Evolutionary conservation across 1,284 basidiomycete genomes (phyloP).

Genomic region (Abortiporus biennis): DNA sequence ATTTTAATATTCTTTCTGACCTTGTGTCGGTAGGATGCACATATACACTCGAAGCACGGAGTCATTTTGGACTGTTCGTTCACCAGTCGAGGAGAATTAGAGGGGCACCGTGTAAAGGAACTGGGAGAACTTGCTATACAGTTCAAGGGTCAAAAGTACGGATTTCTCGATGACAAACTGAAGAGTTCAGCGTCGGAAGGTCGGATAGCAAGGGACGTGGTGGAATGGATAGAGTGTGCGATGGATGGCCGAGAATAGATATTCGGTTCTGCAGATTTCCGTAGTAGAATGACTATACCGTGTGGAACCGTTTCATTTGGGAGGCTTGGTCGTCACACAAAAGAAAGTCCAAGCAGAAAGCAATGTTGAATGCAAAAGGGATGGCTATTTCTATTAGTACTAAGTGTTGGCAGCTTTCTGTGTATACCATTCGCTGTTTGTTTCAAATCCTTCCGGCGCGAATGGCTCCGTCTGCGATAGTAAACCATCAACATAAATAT

Average conservation of each 20-base stretch:
- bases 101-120: conserved; percentile 9
- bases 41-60: conserved; percentile 57
- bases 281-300: background rate
- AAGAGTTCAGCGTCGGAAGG: background rate
- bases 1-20: conserved; percentile 4
- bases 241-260: conserved; percentile 8
- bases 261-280: background rate
- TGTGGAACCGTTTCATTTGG: too few relatives aligned
- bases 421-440: conserved; percentile 76
- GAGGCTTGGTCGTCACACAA: too few relatives aligned
- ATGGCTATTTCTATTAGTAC: conserved; percentile 13
- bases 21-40: conserved; percentile 37
- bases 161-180: conserved; percentile 12
- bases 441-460: conserved; percentile 72
- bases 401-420: conserved; percentile 35
- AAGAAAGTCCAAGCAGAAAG: conserved; percentile 2
- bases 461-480: conserved; percentile 58
- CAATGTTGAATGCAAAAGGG: conserved; percentile 3
- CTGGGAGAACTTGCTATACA: conserved; percentile 17
- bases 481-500: conserved; percentile 3
- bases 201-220: conserved; percentile 24
- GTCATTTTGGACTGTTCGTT: conserved; percentile 48
- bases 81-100: conserved; percentile 19
- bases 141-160: conserved; percentile 2
- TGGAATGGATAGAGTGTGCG: conserved; percentile 32